Evolutionary conservation across 2,329 filamentous ascomycete genomes (phyloP), one percentile per base, ranked within the genome.

Genomic region (Calonectria pseudoreteaudii): DNA sequence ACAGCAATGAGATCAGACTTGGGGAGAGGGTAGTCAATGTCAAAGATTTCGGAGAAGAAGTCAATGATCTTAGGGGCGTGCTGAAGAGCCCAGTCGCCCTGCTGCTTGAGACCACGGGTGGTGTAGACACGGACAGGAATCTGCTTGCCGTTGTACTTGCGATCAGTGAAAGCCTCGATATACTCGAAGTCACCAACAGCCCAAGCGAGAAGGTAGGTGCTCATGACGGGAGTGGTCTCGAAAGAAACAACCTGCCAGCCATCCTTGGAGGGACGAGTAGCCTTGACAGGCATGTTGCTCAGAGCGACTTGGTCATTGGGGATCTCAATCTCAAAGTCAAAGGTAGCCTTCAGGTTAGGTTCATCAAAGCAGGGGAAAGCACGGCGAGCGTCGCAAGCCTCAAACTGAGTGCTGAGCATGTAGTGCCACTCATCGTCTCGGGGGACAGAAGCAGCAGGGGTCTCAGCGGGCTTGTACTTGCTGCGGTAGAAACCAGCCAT

Each of bases 301-400:
- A 98, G 88, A 18, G 95, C 97, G 50, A 95, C 93, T 85, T 97
- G 94, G 78, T 96, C 95, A 60, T 94, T 93, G 20, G 97, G 96
- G 60, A 98, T 91, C 86, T 98, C 96, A 76, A 99, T 94, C 81
- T 95, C 91, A 73, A 99, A 94, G 84, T 98, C 96, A 82, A 98
- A 98, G 3, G 95, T 96, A 14, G 97, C 95, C 87, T 99, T 99
- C 77, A 98, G 90, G 81, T 98, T 98, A 52, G 97, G 97, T 87
- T 99, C 97, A 82, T 99, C 97, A 82, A 98, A 98, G 87, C 97
- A 99, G 62, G 97, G 97, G 86, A 99, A 98, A 11, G 97, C 96
- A 78, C 96, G 91, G 77, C 97, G 93, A 75, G 97, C 97, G 86
- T 99, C 97, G 82, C 95, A 98, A 58, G 96, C 94, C 88, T 99